A percentile compares a stretch with the other conserved stretches of the same genome.
phyloP scores from a whole-genome alignment of 1,139 yeast genomes.

The Chernovozyma aurita region DNA sequence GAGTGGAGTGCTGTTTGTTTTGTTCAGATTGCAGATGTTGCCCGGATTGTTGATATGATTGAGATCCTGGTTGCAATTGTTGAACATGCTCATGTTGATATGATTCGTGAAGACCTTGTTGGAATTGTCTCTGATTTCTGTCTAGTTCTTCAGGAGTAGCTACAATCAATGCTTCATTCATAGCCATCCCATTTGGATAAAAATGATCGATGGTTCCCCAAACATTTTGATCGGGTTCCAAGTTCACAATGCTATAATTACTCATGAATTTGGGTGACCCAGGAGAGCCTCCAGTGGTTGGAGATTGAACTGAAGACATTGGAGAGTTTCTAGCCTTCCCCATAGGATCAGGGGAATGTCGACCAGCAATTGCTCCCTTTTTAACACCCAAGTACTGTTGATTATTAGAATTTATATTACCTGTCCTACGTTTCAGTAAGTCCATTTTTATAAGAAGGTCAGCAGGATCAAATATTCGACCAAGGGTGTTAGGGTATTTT shows the following conservation, averaged over 20 bases:
- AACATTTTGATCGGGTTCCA: constrained; percentile 65
- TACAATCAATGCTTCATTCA: constrained; percentile 63
- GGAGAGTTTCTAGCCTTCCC: neutral
- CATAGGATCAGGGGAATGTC: neutral
- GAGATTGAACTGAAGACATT: neutral
- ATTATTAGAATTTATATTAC: constrained; percentile 5
- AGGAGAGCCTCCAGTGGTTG: neutral
- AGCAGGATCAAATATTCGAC: constrained; percentile 61
- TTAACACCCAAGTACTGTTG: neutral
- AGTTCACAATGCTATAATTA: constrained; percentile 17
- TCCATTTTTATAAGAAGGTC: constrained; percentile 50
- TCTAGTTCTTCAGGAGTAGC: constrained; percentile 30
- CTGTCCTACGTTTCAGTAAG: constrained; percentile 13
- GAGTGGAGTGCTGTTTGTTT: constrained; percentile 1
- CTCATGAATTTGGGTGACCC: neutral
- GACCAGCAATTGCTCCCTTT: neutral
- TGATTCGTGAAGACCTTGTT: constrained; percentile 8
- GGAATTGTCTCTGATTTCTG: constrained; percentile 8
- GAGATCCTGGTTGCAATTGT: neutral
- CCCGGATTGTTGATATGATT: neutral
- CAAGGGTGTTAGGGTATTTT: constrained; percentile 70
- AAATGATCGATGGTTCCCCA: constrained; percentile 55
- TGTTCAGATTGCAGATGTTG: neutral
- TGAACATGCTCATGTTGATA: neutral
- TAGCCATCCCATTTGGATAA: constrained; percentile 66